Evolutionary conservation across 1,139 yeast genomes (phyloP), one percentile per base, ranked within the genome.

Genomic region (Hyphopichia fennica): DNA sequence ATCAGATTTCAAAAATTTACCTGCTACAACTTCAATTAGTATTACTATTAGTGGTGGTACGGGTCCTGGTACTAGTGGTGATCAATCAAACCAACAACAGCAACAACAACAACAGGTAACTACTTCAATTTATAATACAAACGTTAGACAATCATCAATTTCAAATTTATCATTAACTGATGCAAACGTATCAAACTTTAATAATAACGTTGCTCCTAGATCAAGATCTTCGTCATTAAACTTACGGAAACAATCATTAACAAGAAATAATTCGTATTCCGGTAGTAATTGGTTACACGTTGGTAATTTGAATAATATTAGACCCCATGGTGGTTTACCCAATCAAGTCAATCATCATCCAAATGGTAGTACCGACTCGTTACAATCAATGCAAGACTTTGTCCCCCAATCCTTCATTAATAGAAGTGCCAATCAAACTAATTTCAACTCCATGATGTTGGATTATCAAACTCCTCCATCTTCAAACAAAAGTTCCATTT

Each of bases 401-500:
- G 77, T 72, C 1, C 75, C 77, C 1, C 76, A 68, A 43, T 60
- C 72, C 10, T 60, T 67, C 34, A 68, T 72, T 22, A 63, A 63
- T 45, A 52, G 72, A 40, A 58, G 67, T 25, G 65, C 69, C 28
- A 28, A 28, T 28, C 15, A 28, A 16, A 54, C 53, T 16, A 57
- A 54, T 32, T 60, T 60, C 45, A 59, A 64, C 39, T 49, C 65
- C 14, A 65, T 68, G 71, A 66, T 68, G 72, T 58, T 65, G 62
- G 76, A 72, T 42, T 69, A 67, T 46, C 74, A 69, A 45, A 72
- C 77, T 0, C 77, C 77, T 1, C 75, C 76, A n/a, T 49, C 57
- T 20, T 66, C 73, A 3, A 59, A 59, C 39, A 72, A 69, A 50
- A 62, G 67, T 22, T 65, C 74, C 7, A 44, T 64, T 30, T 62